Conservation (phyloP, 1,284 basidiomycete genomes). For the Malassezia dermatis region DNA sequence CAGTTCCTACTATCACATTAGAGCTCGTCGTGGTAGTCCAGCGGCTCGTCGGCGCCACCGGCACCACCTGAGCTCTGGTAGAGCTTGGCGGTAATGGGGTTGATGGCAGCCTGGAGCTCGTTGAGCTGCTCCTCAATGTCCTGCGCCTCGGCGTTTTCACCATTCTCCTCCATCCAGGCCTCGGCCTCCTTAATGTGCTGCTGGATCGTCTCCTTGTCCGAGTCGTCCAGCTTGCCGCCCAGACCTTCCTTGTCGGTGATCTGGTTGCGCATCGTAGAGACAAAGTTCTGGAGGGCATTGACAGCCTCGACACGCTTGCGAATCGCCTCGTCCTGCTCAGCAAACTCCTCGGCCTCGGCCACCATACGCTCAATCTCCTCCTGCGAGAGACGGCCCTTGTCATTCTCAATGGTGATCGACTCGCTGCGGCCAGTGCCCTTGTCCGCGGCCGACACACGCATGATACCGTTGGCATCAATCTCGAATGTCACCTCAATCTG, state of each 20-base stretch:
- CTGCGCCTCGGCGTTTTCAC: slow-evolving; percentile 37
- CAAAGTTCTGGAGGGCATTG: slow-evolving; percentile 46
- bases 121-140: slow-evolving; percentile 48
- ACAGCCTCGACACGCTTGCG: slow-evolving; percentile 45
- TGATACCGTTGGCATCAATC: slow-evolving; percentile 47
- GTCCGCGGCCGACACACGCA: slow-evolving; percentile 46
- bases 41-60: slow-evolving; percentile 40
- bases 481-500: slow-evolving; percentile 49
- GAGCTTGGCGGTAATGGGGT: slow-evolving; percentile 47
- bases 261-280: slow-evolving; percentile 41
- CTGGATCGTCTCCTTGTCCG: slow-evolving; percentile 47
- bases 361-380: slow-evolving; percentile 48
- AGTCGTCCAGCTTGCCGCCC: slow-evolving; percentile 46
- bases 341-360: slow-evolving; percentile 45
- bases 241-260: slow-evolving; percentile 47
- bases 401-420: slow-evolving; percentile 45
- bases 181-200: slow-evolving; percentile 45
- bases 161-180: slow-evolving; percentile 46
- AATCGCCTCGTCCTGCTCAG: slow-evolving; percentile 45
- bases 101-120: slow-evolving; percentile 44
- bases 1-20: slow-evolving; percentile 16
- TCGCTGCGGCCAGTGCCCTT: slow-evolving; percentile 47
- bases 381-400: slow-evolving; percentile 44
- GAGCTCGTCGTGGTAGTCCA: slow-evolving; percentile 47
- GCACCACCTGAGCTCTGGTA: slow-evolving; percentile 26